Base-by-base conservation (phyloP, 2,329 filamentous ascomycete species). In the Scolecobasidium constrictum region DNA sequence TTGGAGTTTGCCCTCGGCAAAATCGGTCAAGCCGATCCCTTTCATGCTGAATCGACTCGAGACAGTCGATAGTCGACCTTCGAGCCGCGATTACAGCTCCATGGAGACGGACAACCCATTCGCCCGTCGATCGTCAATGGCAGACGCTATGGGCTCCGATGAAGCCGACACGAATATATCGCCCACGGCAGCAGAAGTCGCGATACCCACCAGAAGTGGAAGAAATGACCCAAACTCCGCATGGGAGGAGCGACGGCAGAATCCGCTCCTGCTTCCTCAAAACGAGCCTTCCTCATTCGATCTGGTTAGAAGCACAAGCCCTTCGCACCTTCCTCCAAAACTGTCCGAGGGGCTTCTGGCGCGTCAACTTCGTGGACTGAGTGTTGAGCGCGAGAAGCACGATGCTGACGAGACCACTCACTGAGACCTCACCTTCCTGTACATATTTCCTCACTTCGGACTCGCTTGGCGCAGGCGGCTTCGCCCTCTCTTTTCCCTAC, bases 1-100 rank as follows among this genome's bases (percentile, higher is more conserved):
- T n/a, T 50, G 50, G 38, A 37, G n/a, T 44, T 21, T 44, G 35
- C 43, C 49, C 47, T 52, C 55, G 50, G 45, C 54, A 50, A 26
- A 49, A 47, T 43, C 46, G 52, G 53, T 77, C 9, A 69, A 73
- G 9, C 67, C 74, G 0, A 66, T 77, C 31, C 73, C 75, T 9
- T 73, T 74, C 48, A 60, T 57, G 16, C 55, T 70, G 13, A 56
- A 61, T 38, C 54, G 52, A 11, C 51, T 54, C 23, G 46, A 52
- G 22, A 46, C 41, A 42, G 56, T 45, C 50, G 54, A 52, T 40
- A 62, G 57, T 5, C 52, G 55, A 5, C 54, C 57, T 5, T 48
- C 51, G 3, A 60, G 56, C 12, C 31, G 43, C 5, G 38, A 35
- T 21, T 18, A 35, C 9, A n/a, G 20, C 15, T 40, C 54, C 55